Evolutionary conservation across 169 alveolate genomes (phyloP).

Genomic region (Eimeria falciformis): DNA sequence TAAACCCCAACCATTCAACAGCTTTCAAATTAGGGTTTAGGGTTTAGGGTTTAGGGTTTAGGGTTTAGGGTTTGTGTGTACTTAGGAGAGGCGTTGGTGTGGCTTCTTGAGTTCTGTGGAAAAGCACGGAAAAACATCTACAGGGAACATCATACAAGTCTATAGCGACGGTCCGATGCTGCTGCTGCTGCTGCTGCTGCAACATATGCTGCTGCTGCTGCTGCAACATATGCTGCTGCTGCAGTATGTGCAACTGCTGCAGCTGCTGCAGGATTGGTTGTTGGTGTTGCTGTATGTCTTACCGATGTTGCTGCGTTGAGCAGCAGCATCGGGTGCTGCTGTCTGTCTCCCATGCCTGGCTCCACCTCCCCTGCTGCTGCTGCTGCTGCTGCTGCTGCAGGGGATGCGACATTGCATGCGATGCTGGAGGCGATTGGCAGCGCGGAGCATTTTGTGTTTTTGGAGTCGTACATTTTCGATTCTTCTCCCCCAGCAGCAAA

Average conservation of each 20-base stretch:
- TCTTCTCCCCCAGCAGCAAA: not conserved
- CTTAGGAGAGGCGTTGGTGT: not conserved
- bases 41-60: too few relatives aligned
- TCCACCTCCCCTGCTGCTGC: too few relatives aligned
- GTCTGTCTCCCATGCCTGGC: too few relatives aligned
- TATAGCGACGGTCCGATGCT: not conserved
- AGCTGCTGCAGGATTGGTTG: not conserved
- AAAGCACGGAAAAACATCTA: not conserved
- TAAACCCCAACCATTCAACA: too few relatives aligned
- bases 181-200: not conserved
- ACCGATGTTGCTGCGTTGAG: not conserved
- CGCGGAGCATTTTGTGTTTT: not conserved
- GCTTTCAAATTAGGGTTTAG: too few relatives aligned
- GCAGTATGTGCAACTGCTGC: not conserved
- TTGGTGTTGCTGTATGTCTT: not conserved
- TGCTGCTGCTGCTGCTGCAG: not conserved
- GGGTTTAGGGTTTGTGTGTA: too few relatives aligned
- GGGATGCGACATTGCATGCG: not conserved
- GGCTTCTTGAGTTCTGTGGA: not conserved
- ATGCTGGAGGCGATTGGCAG: not conserved
- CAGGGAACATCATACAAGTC: not conserved
- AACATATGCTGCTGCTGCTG: not conserved
- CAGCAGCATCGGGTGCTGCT: too few relatives aligned
- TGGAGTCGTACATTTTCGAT: not conserved
- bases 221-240: not conserved